A percentile compares a stretch with the other conserved stretches of the same genome.
Conservation (phyloP, 208 protist genomes). For the Acanthamoeba lenticulata region DNA sequence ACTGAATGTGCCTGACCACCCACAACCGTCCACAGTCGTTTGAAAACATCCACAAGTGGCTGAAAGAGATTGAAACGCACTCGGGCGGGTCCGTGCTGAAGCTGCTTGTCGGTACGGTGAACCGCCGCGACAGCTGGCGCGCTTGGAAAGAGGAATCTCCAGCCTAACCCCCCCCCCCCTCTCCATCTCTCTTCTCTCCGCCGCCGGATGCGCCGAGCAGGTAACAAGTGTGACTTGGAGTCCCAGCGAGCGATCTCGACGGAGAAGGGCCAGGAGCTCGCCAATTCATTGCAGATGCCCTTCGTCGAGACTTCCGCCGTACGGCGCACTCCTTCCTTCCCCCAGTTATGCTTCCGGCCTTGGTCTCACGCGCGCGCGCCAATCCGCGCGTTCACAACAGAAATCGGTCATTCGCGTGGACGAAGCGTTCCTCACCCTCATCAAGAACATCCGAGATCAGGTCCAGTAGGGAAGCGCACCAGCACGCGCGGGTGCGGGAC, state of each 20-base stretch:
- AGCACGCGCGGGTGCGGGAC: not conserved
- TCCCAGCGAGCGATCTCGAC: constrained; percentile 85
- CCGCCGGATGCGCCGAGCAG: not conserved
- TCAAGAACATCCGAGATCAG: constrained; percentile 43
- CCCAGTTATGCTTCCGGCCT: not conserved
- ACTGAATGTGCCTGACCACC: not conserved
- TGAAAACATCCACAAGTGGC: constrained; percentile 77
- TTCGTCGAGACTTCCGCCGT: constrained; percentile 98
- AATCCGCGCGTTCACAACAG: not conserved
- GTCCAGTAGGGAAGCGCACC: not conserved
- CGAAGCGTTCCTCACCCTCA: constrained; percentile 22
- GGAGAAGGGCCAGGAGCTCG: constrained; percentile 90
- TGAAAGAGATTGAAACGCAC: constrained; percentile 98
- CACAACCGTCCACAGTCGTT: not conserved
- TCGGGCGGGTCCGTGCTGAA: constrained; percentile 98
- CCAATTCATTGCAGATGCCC: constrained; percentile 96
- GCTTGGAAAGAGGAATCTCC: not conserved
- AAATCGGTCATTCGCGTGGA: constrained; percentile 34
- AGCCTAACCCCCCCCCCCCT: not conserved
- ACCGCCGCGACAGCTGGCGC: not conserved
- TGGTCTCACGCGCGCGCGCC: not conserved
- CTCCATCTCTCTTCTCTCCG: not conserved
- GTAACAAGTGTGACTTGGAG: constrained; percentile 98
- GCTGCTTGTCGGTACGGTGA: constrained; percentile 93
- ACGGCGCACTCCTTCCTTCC: not conserved